Evolutionary conservation across 2,329 filamentous ascomycete species (phyloP), one percentile per base, ranked within the genome.

Genomic region (Ascomycota sp.): DNA sequence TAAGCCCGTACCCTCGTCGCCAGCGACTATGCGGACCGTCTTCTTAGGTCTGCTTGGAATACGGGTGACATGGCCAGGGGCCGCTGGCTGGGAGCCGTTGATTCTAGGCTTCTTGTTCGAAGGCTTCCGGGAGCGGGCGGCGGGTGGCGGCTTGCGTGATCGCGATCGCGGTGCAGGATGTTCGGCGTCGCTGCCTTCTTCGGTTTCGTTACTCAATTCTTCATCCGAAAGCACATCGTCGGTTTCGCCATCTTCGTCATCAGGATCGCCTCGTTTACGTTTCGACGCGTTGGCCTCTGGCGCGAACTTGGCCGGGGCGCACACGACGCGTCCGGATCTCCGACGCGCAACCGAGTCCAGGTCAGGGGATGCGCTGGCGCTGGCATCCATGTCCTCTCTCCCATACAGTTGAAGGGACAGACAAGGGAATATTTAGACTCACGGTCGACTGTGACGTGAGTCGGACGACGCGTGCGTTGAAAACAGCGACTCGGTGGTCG

Each of bases 311-410:
- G 62, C 49, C 27, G 69, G 68, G 23, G 57, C 59, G 44, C 58
- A 66, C 36, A 69, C 61, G 56, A 71, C 69, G 67, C 70, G 70
- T 68, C 70, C 69, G 23, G 73, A 78, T 39, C 70, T 68, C 50
- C 74, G 72, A 60, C 65, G 63, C 52, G 61, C 57, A 44, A 59
- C 57, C 35, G 56, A 52, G 36, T 61, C 57, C 36, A 56, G 54
- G 32, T 63, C 60, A 36, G 63, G 59, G 24, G 36, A 36, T 31
- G 35, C 30, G 36, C 31, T 38, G 33, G 35, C 13, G 32, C 38
- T 32, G 27, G 25, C 8, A n/a, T 38, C 36, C 37, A 39, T 36
- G 30, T 12, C 27, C 29, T 36, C 22, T 40, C 32, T 33, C n/a
- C n/a, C n/a, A n/a, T n/a, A n/a, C n/a, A n/a, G n/a, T n/a, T n/a